Evolutionary conservation across 345 rosid species (phyloP).

Genomic region (Heritiera littoralis): DNA sequence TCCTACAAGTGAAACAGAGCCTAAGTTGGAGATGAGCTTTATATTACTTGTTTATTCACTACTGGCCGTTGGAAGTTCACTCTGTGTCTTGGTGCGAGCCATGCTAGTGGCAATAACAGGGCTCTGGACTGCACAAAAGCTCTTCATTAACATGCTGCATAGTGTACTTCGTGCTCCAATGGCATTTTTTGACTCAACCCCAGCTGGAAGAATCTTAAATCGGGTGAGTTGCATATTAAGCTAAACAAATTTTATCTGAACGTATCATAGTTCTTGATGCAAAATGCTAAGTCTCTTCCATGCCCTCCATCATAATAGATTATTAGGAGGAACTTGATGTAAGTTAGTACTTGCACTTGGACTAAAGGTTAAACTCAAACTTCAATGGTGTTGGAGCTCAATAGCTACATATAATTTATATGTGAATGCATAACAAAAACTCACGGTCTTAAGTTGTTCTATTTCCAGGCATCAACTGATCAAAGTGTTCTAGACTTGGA

Average conservation of each 20-base stretch:
- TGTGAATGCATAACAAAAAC: not conserved
- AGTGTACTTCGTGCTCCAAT: conserved; percentile 80
- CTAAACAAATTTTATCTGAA: not conserved
- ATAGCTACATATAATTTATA: not conserved
- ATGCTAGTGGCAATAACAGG: conserved; percentile 64
- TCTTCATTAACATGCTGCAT: conserved; percentile 74
- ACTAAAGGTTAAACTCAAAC: not conserved
- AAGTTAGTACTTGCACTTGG: not conserved
- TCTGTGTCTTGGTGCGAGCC: conserved; percentile 75
- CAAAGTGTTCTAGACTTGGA: conserved; percentile 92
- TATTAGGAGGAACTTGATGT: not conserved
- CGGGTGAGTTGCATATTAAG: conserved; percentile 51
- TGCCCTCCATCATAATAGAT: not conserved
- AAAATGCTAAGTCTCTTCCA: not conserved
- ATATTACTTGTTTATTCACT: conserved; percentile 65
- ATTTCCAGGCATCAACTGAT: conserved; percentile 78
- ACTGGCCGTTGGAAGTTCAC: conserved; percentile 69
- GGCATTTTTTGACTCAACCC: conserved; percentile 96
- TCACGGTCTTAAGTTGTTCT: conserved; percentile 5
- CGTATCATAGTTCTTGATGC: not conserved
- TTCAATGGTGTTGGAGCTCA: not conserved
- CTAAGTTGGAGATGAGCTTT: conserved; percentile 52
- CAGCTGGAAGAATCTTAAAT: conserved; percentile 89
- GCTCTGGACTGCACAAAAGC: conserved; percentile 70
- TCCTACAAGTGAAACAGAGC: conserved; percentile 54